Percentiles rank a stretch among this genome's conserved stretches.
Conservation (phyloP, 192 early-diverging fungal genomes). For the Podila minutissima region DNA sequence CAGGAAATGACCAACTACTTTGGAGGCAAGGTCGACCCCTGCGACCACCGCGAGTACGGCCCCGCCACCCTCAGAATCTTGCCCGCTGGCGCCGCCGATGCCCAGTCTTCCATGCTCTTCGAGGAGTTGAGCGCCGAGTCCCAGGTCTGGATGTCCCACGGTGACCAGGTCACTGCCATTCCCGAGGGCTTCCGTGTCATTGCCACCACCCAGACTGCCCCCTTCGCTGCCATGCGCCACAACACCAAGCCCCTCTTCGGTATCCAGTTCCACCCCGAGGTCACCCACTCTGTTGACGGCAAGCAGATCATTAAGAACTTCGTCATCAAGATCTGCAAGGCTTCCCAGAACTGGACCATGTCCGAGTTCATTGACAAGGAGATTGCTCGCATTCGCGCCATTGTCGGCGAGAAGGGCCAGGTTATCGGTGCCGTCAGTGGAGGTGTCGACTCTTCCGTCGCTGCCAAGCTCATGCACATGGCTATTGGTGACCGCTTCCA, state of each 20-base stretch:
- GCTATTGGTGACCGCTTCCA: conserved; percentile 99
- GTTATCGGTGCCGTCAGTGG: conserved; percentile 98
- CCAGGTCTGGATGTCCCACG: conserved; percentile 98
- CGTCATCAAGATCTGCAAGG: conserved; percentile 89
- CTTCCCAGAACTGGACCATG: conserved; percentile 95
- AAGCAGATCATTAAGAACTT: conserved; percentile 91
- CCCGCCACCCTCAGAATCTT: conserved; percentile 81
- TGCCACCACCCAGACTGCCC: conserved; percentile 88
- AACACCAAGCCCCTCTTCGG: conserved; percentile 86
- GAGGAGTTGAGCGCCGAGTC: conserved; percentile 35
- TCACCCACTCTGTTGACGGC: conserved; percentile 95
- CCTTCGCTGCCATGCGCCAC: conserved; percentile 90
- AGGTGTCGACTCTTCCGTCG: conserved; percentile 97
- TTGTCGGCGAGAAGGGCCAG: conserved; percentile 91
- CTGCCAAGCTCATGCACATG: conserved; percentile 95
- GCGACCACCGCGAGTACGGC: conserved; percentile 96
- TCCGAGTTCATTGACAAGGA: conserved; percentile 96
- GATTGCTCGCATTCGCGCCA: conserved; percentile 88
- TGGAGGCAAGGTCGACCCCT: conserved; percentile 88
- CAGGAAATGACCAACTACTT: conserved; percentile 90
- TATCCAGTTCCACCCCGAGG: conserved; percentile 99
- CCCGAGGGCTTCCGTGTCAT: conserved; percentile 87
- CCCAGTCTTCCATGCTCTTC: conserved; percentile 35
- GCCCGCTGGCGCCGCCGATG: conserved; percentile 26
- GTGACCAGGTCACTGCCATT: conserved; percentile 88